phyloP scores from a whole-genome alignment of 2,329 filamentous ascomycete species.

The Cyphellophora attinorum region DNA sequence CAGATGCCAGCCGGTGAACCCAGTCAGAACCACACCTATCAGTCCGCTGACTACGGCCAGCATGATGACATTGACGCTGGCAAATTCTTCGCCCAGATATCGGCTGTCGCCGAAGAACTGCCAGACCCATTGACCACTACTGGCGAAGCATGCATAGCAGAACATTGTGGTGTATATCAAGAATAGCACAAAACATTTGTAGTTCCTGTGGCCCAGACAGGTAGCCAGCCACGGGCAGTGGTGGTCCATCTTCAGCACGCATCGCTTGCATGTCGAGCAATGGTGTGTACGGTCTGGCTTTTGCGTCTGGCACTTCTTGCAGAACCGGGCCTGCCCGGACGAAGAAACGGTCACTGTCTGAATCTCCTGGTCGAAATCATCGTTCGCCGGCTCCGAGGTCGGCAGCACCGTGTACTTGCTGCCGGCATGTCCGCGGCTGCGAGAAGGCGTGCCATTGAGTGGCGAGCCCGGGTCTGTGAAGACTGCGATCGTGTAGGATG shows the following conservation, averaged over 20 bases:
- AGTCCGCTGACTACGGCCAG: conserved; percentile 80
- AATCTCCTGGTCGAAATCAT: conserved; percentile 31
- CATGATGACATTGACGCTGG: conserved; percentile 87
- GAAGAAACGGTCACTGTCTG: conserved; percentile 87
- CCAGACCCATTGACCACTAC: conserved; percentile 75
- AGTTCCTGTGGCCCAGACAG: conserved; percentile 87
- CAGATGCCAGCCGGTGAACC: conserved; percentile 89
- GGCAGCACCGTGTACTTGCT: conserved; percentile 67
- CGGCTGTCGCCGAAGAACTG: conserved; percentile 65
- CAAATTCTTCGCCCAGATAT: conserved; percentile 59
- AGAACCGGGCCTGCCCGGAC: conserved; percentile 77
- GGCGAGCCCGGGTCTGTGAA: conserved; percentile 80
- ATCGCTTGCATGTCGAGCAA: conserved; percentile 87
- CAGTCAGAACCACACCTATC: conserved; percentile 77
- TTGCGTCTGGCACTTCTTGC: conserved; percentile 91
- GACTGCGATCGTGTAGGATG: conserved; percentile 84
- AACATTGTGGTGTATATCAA: conserved; percentile 82
- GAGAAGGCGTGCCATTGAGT: conserved; percentile 21
- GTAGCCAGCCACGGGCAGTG: conserved; percentile 97
- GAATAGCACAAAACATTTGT: conserved; percentile 91
- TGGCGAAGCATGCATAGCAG: conserved; percentile 70
- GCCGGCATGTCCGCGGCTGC: conserved; percentile 13
- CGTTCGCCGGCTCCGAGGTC: conserved; percentile 47
- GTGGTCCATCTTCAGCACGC: conserved; percentile 98
- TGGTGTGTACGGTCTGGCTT: conserved; percentile 96